These are phyloP conservation scores for Colletotrichum godetiae DNA, from an alignment of 2,329 filamentous ascomycete genomes.

Conservation along the genomic window DNA sequence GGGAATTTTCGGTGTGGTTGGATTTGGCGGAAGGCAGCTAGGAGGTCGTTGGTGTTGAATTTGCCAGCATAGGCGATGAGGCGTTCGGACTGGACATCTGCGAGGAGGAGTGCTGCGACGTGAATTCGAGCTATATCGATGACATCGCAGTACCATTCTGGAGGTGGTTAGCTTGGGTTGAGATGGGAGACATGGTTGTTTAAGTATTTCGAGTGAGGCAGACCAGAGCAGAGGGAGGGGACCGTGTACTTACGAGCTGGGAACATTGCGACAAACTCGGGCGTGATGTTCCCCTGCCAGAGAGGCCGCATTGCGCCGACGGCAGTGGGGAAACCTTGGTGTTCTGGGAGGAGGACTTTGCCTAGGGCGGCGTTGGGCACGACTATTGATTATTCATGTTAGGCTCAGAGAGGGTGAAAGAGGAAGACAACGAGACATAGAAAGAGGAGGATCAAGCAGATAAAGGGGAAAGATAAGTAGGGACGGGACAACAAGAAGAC, in stretches of 20 bases:
- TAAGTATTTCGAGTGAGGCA: too few species aligned
- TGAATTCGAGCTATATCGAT: conserved; percentile 22
- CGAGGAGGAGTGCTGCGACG: conserved; percentile 14
- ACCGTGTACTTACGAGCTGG: conserved; percentile 7
- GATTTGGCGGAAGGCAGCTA: conserved; percentile 9
- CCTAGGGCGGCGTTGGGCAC: conserved; percentile 45
- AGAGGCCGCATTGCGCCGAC: conserved; percentile 35
- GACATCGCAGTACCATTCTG: conserved; percentile 25
- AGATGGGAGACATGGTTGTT: too few species aligned
- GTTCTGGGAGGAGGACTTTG: conserved; percentile 25
- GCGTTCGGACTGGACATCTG: conserved; percentile 20
- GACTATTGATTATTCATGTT: conserved; percentile 26
- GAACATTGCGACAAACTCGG: conserved; percentile 17
- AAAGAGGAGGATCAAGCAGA: too few species aligned
- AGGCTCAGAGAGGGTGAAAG: background rate
- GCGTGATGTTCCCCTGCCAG: conserved; percentile 36
- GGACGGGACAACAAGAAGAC: background rate
- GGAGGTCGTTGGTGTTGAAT: conserved; percentile 22
- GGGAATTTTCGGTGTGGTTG: conserved; percentile 4
- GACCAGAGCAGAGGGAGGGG: background rate
- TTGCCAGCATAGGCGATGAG: conserved; percentile 11
- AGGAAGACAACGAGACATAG: background rate
- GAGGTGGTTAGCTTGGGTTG: background rate
- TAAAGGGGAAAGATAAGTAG: too few species aligned
- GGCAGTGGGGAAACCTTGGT: conserved; percentile 40